These are phyloP conservation scores for Ampelomyces quisqualis DNA, from an alignment of 2,329 filamentous ascomycete species.

Conservation along the genomic window DNA sequence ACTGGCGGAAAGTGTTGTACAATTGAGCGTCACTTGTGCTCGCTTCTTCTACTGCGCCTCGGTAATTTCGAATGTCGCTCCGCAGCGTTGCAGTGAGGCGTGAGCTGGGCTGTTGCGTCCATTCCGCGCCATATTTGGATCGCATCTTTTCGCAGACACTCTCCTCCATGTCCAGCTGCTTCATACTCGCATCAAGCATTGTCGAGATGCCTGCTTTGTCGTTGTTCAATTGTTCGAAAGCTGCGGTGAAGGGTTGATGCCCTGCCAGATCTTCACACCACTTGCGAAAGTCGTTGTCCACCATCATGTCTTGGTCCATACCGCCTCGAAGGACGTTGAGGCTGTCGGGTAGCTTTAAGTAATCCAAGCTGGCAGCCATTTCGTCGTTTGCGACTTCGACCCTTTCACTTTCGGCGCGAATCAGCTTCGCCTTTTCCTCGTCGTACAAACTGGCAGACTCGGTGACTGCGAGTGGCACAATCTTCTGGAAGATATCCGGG, in stretches of 20 bases:
- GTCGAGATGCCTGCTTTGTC: conserved; percentile 75
- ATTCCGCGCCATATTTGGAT: conserved; percentile 91
- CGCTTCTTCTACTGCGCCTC: conserved; percentile 86
- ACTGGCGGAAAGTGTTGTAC: conserved; percentile 78
- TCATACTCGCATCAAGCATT: conserved; percentile 75
- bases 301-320: conserved; percentile 81
- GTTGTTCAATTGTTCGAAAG: conserved; percentile 75
- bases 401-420: conserved; percentile 88
- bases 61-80: conserved; percentile 83
- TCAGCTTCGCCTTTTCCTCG: conserved; percentile 95
- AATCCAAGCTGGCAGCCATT: conserved; percentile 93
- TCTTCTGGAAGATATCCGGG: conserved; percentile 94
- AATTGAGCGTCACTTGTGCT: conserved; percentile 82
- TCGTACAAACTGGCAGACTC: conserved; percentile 97
- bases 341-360: conserved; percentile 84
- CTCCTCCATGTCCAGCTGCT: conserved; percentile 94
- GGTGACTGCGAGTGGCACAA: conserved; percentile 92
- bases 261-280: conserved; percentile 94
- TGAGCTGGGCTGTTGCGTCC: conserved; percentile 95
- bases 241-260: conserved; percentile 74
- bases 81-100: conserved; percentile 83
- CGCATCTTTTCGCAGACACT: conserved; percentile 99
- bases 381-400: conserved; percentile 92
- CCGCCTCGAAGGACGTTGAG: conserved; percentile 90
- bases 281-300: conserved; percentile 85